Conservation (phyloP, 2,329 filamentous ascomycete species). For the Fusarium bactridioides region DNA sequence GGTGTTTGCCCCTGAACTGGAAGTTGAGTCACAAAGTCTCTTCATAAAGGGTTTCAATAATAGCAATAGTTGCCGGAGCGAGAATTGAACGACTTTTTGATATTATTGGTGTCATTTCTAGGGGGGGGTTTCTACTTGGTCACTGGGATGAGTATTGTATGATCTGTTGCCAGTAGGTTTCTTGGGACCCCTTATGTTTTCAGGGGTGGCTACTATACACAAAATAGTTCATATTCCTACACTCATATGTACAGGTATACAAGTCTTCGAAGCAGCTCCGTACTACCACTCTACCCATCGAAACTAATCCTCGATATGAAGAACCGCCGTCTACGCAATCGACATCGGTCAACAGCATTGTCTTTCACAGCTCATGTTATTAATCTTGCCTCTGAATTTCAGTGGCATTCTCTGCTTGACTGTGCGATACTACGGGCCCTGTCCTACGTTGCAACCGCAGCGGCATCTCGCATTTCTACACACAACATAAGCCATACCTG, state of each 20-base stretch:
- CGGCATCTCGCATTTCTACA: constrained; percentile 34
- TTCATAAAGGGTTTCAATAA: background rate
- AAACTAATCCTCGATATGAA: background rate
- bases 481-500: constrained; percentile 26
- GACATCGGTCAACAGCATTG: background rate
- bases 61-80: background rate
- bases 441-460: constrained; percentile 35
- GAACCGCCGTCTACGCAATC: background rate
- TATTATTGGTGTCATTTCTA: background rate
- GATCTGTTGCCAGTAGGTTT: background rate
- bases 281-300: too few relatives aligned
- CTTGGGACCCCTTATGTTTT: background rate
- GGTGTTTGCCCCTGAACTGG: constrained; percentile 25
- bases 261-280: background rate
- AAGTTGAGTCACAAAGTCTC: background rate
- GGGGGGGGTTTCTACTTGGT: background rate
- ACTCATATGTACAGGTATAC: background rate
- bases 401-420: background rate
- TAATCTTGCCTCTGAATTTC: background rate
- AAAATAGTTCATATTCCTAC: background rate
- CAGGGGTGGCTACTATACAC: background rate
- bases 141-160: too few relatives aligned
- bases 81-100: background rate
- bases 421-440: constrained; percentile 10
- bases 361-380: background rate